Evolutionary conservation across 2,329 filamentous ascomycete genomes (phyloP).

Genomic region (Arthrobotrys megalospora): DNA sequence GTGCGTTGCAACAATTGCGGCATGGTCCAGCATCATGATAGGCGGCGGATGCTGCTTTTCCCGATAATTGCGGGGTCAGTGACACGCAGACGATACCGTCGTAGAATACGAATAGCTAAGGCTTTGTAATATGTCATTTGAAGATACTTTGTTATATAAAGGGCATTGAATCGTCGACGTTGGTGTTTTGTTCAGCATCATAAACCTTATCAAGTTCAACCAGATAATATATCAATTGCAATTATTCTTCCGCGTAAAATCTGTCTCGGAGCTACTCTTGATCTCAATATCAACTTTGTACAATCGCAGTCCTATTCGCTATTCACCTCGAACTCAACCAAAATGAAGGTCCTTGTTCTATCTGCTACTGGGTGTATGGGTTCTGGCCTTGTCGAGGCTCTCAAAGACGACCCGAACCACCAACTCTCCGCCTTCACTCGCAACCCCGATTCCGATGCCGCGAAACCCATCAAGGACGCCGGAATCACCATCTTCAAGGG

Average conservation of each 20-base stretch:
- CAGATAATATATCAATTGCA: background rate
- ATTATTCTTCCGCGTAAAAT: background rate
- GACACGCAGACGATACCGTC: background rate
- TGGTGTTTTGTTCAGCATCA: background rate
- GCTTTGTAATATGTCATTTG: too few species aligned
- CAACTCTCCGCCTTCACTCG: constrained; percentile 48
- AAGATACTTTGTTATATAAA: too few species aligned
- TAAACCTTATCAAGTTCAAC: background rate
- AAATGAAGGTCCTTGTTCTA: constrained; percentile 55
- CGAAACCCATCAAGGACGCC: constrained; percentile 42
- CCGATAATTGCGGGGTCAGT: constrained; percentile 17
- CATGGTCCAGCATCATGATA: background rate
- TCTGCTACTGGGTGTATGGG: constrained; percentile 56
- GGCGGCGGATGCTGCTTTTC: background rate
- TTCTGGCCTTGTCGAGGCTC: constrained; percentile 40
- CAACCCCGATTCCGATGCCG: constrained; percentile 45
- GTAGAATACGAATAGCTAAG: background rate
- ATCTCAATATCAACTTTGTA: background rate
- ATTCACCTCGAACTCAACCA: background rate
- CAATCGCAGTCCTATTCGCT: background rate
- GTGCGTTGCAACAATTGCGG: background rate
- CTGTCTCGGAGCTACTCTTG: background rate
- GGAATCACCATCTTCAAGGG: constrained; percentile 47
- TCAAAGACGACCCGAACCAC: constrained; percentile 50
- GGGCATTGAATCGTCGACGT: background rate